Evolutionary conservation across 1,139 yeast species (phyloP).

Genomic region (Barnettozyma hawaiiensis): DNA sequence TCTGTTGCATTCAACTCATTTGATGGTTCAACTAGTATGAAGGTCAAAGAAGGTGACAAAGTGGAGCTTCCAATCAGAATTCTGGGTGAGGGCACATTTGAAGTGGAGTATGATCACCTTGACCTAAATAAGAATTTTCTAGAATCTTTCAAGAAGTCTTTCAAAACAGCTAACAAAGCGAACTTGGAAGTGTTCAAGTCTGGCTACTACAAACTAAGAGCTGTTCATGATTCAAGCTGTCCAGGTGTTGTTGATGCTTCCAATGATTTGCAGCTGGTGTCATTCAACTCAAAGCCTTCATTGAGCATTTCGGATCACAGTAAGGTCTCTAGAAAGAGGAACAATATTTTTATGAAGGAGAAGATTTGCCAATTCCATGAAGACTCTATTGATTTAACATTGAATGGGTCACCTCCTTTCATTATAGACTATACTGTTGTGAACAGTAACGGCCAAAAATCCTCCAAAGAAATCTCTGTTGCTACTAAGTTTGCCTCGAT

Average conservation of each 20-base stretch:
- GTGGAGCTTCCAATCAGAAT: slow-evolving; percentile 55
- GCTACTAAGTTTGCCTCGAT: slow-evolving; percentile 46
- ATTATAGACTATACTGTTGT: slow-evolving; percentile 59
- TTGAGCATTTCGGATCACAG: slow-evolving; percentile 34
- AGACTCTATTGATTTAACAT: slow-evolving; percentile 43
- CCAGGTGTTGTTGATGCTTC: slow-evolving; percentile 46
- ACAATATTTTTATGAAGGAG: slow-evolving; percentile 29
- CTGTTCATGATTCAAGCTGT: slow-evolving; percentile 64
- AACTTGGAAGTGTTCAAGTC: slow-evolving; percentile 42
- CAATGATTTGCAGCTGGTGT: slow-evolving; percentile 37
- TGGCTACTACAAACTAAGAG: slow-evolving; percentile 58
- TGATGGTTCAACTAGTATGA: slow-evolving; percentile 29
- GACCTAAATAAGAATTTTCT: slow-evolving; percentile 29
- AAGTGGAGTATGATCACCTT: slow-evolving; percentile 37
- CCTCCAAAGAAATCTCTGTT: slow-evolving; percentile 39
- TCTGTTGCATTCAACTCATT: slow-evolving; percentile 40
- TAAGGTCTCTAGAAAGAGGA: slow-evolving; percentile 23
- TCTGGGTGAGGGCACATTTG: slow-evolving; percentile 46
- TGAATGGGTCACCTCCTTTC: slow-evolving; percentile 70
- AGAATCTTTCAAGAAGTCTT: slow-evolving; percentile 25
- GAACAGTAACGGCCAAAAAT: slow-evolving; percentile 48
- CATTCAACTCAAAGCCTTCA: slow-evolving; percentile 54
- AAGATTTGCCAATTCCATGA: slow-evolving; percentile 45
- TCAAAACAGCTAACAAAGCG: slow-evolving; percentile 36
- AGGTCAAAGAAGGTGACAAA: slow-evolving; percentile 56